phyloP scores from a whole-genome alignment of 495 filamentous ascomycete species.

The Penicillium pulvis region DNA sequence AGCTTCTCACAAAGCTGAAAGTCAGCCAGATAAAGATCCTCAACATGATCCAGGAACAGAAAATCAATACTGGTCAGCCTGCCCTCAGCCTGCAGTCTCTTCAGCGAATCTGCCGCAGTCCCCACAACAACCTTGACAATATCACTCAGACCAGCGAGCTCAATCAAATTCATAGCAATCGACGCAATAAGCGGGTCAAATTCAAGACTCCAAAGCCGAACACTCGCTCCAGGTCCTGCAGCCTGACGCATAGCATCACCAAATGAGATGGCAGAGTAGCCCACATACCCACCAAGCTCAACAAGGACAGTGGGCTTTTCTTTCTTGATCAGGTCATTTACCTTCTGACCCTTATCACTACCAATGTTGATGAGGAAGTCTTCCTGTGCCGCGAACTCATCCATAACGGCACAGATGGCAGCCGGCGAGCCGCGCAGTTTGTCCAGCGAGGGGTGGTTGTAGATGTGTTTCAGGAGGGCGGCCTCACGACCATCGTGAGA shows the following conservation, averaged over 20 bases:
- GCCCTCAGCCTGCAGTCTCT: constrained; percentile 7
- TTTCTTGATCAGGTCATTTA: constrained; percentile 57
- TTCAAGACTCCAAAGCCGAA: constrained; percentile 62
- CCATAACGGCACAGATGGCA: constrained; percentile 61
- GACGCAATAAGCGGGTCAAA: constrained; percentile 66
- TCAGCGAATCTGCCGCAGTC: constrained; percentile 24
- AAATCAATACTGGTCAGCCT: constrained; percentile 11
- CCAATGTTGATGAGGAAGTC: constrained; percentile 78
- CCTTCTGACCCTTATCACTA: constrained; percentile 63
- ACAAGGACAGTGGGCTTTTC: constrained; percentile 61
- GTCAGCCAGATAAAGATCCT: constrained; percentile 20
- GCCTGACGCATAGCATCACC: constrained; percentile 56
- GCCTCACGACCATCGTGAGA: constrained; percentile 67
- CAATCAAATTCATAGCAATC: constrained; percentile 58
- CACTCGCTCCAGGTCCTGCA: constrained; percentile 34
- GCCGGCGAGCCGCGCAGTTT: constrained; percentile 57
- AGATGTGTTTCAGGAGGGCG: constrained; percentile 64
- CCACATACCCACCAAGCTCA: constrained; percentile 71
- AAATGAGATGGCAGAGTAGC: constrained; percentile 71
- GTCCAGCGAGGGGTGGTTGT: constrained; percentile 45
- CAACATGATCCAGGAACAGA: constrained; percentile 23
- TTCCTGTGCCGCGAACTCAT: constrained; percentile 60
- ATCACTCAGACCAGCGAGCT: constrained; percentile 67
- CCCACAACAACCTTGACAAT: constrained; percentile 67
- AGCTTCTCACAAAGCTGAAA: constrained; percentile 18